phyloP scores from a whole-genome alignment of 257 asterid species.

The Verbena officinalis region DNA sequence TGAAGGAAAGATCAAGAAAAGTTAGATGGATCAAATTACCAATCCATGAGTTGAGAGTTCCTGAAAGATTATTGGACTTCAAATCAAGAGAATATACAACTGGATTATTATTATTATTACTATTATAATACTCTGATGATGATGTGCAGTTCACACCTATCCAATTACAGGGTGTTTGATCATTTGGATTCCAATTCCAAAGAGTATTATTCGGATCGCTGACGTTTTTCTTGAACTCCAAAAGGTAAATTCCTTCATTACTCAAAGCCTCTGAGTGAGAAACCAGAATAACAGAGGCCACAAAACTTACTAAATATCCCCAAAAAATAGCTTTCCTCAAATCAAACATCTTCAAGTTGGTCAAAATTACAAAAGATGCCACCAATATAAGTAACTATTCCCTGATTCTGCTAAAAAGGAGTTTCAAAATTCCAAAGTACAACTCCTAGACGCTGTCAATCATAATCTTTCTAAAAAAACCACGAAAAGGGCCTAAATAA shows the following conservation, averaged over 20 bases:
- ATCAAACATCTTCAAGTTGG: constrained; percentile 36
- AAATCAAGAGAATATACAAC: constrained; percentile 71
- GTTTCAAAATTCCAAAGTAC: constrained; percentile 1
- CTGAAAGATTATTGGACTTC: constrained; percentile 63
- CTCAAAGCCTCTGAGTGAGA: constrained; percentile 56
- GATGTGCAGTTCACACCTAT: constrained; percentile 70
- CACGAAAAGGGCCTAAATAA: constrained; percentile 30
- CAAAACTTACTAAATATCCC: constrained; percentile 42
- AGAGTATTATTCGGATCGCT: constrained; percentile 50
- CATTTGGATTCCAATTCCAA: constrained; percentile 66
- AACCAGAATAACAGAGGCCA: constrained; percentile 37
- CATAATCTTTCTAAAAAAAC: constrained; percentile 24
- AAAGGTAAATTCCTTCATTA: constrained; percentile 63
- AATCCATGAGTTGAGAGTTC: constrained; percentile 55
- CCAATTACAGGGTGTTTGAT: constrained; percentile 81
- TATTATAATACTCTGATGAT: constrained; percentile 11
- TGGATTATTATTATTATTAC: constrained; percentile 34
- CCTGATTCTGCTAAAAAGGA: constrained; percentile 19
- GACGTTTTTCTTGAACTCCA: constrained; percentile 67
- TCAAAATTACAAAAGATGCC: constrained; percentile 26
- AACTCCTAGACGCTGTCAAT: constrained; percentile 30
- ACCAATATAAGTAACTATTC: constrained; percentile 18
- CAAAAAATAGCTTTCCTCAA: constrained; percentile 41
- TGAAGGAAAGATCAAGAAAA: constrained; percentile 65
- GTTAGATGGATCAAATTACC: constrained; percentile 55